Evolutionary conservation across 768 basidiomycete species (phyloP), one percentile per base, ranked within the genome.

Genomic region (Mycena pura): DNA sequence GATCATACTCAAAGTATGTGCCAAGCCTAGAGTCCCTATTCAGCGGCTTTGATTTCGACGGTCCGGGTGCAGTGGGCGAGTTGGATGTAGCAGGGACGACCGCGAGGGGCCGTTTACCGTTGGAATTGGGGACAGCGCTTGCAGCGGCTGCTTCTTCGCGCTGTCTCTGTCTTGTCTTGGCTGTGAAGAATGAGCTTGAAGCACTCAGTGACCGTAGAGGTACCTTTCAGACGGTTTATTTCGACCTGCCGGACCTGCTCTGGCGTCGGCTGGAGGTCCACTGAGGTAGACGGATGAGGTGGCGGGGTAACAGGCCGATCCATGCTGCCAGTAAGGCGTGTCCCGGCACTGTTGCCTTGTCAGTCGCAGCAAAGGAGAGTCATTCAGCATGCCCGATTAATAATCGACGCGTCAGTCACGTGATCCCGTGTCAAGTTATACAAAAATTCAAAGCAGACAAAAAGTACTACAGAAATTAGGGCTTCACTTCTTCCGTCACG

Each of bases 1-100:
- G 76, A 73, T 98, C 96, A 85, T 97, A 99, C 66, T 99, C 96
- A 66, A 96, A 96, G 77, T 98, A 98, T 46, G 86, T 92, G 25
- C 94, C 96, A 11, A 95, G 79, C 31, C 92, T 85, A 13, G 88
- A 84, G 67, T 95, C 92, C 7, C 90, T 86, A 69, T 86, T 85
- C 54, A 94, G 77, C 53, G 83, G 80, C 55, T 81, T 78, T 1
- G 79, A 68, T 24, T 80, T 80, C 14, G 79, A 81, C 0, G 78
- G 78, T 1, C 83, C 84, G 10, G 81, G 79, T 1, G 76, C 81
- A 5, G 90, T 90, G 2, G 89, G 85, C 17, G 87, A 87, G 13
- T 78, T 82, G 25, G 88, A 86, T 7, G 73, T 76, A n/a, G 85
- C 84, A 39, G 88, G 79, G 3, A 82, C 76, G 25, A 83, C 83